Evolutionary conservation across 495 filamentous ascomycete genomes (phyloP).

Genomic region (Hypomontagnella monticulosa): DNA sequence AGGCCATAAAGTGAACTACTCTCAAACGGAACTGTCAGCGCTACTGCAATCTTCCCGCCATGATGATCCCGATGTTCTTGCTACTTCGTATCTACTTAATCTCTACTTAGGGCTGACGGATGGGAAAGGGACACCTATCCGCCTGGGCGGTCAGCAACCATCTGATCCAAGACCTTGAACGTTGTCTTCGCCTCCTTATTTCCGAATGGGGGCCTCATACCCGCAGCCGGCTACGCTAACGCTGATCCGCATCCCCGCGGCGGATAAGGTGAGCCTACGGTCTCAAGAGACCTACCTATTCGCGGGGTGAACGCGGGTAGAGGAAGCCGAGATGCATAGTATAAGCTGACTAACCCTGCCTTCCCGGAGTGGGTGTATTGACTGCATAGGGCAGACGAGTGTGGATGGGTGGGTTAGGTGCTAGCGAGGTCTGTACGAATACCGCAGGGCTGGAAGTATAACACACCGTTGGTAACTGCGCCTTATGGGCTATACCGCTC

Average conservation of each 20-base stretch:
- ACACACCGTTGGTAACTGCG: slow-evolving; percentile 12
- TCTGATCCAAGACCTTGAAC: slow-evolving; percentile 7
- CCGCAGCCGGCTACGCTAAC: slow-evolving; percentile 34
- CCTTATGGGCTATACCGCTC: neutral
- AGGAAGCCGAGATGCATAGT: slow-evolving; percentile 17
- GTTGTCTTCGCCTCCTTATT: slow-evolving; percentile 16
- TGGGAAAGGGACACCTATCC: neutral
- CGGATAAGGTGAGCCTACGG: slow-evolving; percentile 18
- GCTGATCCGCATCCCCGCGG: slow-evolving; percentile 31
- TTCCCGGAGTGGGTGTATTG: neutral
- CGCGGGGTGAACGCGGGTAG: slow-evolving; percentile 19
- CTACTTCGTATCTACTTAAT: slow-evolving; percentile 21
- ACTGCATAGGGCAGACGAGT: slow-evolving; percentile 13
- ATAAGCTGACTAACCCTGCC: neutral
- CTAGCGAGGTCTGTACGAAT: neutral
- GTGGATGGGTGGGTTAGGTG: slow-evolving; percentile 4
- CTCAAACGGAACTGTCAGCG: neutral
- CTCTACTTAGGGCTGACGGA: slow-evolving; percentile 17
- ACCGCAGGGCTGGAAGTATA: slow-evolving; percentile 15
- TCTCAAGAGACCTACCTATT: slow-evolving; percentile 1
- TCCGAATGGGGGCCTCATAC: slow-evolving; percentile 20
- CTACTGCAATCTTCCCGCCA: neutral
- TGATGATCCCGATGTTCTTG: slow-evolving; percentile 7
- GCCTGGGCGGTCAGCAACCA: slow-evolving; percentile 8
- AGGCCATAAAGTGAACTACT: neutral